Conservation (phyloP, 768 basidiomycete genomes). For the Gloeostereum incarnatum region DNA sequence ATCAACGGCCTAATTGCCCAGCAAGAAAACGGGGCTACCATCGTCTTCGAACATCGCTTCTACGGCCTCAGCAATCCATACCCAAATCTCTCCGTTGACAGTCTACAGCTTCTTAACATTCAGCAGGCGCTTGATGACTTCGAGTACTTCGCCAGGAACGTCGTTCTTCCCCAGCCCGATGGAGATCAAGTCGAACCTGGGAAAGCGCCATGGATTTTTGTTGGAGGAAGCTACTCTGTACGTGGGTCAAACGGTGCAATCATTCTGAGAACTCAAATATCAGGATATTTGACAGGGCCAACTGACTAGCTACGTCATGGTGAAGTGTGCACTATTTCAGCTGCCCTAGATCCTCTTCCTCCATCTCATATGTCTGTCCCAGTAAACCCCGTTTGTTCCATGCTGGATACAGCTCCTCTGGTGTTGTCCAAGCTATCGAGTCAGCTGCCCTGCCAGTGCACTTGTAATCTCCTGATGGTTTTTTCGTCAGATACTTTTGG, state of each 20-base stretch:
- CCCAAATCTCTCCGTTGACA: conserved; percentile 46
- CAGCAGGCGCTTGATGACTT: conserved; percentile 71
- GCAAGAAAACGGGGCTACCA: conserved; percentile 51
- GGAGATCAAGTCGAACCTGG: conserved; percentile 53
- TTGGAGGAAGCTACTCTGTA: conserved; percentile 45
- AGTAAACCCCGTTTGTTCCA: conserved; percentile 57
- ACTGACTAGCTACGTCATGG: conserved; percentile 58
- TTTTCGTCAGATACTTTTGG: conserved; percentile 44
- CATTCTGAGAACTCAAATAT: too few species aligned
- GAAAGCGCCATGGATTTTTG: conserved; percentile 38
- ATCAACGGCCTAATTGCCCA: conserved; percentile 60
- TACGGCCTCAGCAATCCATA: conserved; percentile 70
- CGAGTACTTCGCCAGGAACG: conserved; percentile 60
- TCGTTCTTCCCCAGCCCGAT: conserved; percentile 55
- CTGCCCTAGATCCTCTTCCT: too few species aligned
- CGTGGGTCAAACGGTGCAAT: too few species aligned
- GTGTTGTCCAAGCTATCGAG: conserved; percentile 54
- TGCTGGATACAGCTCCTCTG: conserved; percentile 61
- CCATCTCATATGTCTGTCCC: too few species aligned
- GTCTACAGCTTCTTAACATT: conserved; percentile 52
- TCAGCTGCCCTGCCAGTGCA: conserved; percentile 13
- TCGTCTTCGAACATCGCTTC: conserved; percentile 67
- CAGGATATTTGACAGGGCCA: conserved; percentile 19
- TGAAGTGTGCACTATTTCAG: conserved; percentile 33
- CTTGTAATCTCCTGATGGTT: neutral